Evolutionary conservation across 306 rosid species (phyloP).

Genomic region (Inga laurina): DNA sequence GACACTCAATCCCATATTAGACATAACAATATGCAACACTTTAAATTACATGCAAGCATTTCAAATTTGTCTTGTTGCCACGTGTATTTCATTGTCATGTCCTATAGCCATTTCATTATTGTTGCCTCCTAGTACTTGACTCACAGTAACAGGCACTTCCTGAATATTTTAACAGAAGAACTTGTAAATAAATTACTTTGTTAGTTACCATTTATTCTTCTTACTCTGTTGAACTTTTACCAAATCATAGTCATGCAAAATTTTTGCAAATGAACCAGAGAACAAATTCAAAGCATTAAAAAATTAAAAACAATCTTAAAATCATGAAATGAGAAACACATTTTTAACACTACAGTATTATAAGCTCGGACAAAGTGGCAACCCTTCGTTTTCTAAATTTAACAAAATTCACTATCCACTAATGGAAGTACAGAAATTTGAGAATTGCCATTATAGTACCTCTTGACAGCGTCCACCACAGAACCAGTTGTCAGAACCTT

Average conservation of each 20-base stretch:
- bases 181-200: constrained; percentile 11
- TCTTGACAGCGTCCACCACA: constrained; percentile 78
- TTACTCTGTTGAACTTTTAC: background rate
- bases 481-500: constrained; percentile 61
- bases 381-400: constrained; percentile 24
- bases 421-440: constrained; percentile 22
- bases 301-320: background rate
- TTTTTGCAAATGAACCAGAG: constrained; percentile 23
- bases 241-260: constrained; percentile 8
- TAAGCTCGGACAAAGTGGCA: constrained; percentile 27
- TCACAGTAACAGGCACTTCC: constrained; percentile 10
- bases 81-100: background rate
- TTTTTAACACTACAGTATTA: constrained; percentile 4
- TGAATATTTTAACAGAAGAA: constrained; percentile 14
- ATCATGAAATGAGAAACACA: constrained; percentile 19
- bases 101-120: background rate
- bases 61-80: background rate
- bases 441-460: constrained; percentile 49
- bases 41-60: background rate
- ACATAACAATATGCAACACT: background rate
- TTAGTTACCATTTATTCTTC: background rate
- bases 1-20: background rate
- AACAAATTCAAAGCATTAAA: constrained; percentile 11
- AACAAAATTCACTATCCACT: constrained; percentile 26
- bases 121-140: background rate